phyloP scores from a whole-genome alignment of 192 early-diverging fungal genomes.

The Coemansia sp. region DNA sequence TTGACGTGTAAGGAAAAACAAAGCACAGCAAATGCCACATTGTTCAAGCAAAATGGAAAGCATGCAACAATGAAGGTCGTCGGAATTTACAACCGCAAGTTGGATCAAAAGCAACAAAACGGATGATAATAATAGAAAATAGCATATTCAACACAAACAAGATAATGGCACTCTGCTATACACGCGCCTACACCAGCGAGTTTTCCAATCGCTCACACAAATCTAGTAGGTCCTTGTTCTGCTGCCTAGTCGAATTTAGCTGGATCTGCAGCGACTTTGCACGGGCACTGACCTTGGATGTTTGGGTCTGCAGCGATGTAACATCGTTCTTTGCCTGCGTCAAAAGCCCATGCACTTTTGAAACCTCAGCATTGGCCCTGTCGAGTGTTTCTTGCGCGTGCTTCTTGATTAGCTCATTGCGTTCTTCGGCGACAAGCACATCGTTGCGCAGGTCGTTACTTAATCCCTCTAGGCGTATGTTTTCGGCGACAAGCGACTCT shows the following conservation, averaged over 20 bases:
- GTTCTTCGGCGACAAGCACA: constrained; percentile 43
- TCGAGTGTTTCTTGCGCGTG: constrained; percentile 43
- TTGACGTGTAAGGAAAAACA: not conserved
- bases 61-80: too few species aligned
- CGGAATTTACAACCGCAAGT: too few species aligned
- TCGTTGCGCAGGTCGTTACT: constrained; percentile 28
- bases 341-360: constrained; percentile 16
- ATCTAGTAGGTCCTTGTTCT: constrained; percentile 33
- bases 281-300: constrained; percentile 23
- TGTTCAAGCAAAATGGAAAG: too few species aligned
- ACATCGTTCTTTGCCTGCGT: constrained; percentile 7
- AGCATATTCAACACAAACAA: not conserved
- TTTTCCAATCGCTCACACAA: constrained; percentile 36
- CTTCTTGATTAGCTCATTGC: constrained; percentile 36
- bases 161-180: too few species aligned
- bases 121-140: too few species aligned
- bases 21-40: too few species aligned
- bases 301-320: not conserved
- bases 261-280: constrained; percentile 37
- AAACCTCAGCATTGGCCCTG: constrained; percentile 45
- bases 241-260: constrained; percentile 35
- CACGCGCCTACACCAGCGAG: constrained; percentile 7
- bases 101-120: too few species aligned
- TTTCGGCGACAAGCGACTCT: constrained; percentile 17
- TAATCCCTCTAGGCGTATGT: constrained; percentile 27